These are phyloP conservation scores for Phycomyces nitens DNA, from an alignment of 192 early-diverging fungal species.

Conservation along the genomic window DNA sequence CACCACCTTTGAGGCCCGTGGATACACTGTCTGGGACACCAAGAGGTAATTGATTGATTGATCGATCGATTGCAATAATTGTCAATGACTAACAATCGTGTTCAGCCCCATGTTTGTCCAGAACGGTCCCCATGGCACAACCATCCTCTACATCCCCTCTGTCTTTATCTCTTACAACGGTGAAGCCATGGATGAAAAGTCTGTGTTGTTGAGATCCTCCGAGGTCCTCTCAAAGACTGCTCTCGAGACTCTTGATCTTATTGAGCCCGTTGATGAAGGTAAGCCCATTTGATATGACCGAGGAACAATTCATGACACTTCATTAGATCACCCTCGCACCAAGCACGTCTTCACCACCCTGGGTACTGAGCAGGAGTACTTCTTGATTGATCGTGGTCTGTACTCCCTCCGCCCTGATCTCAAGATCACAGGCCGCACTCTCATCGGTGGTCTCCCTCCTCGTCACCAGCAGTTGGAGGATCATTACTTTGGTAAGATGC, in stretches of 20 bases:
- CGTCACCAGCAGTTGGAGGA: constrained; percentile 99
- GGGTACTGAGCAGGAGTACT: constrained; percentile 98
- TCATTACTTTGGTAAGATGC: constrained; percentile 98
- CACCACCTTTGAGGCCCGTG: constrained; percentile 96
- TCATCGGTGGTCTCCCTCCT: constrained; percentile 90
- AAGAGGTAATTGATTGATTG: too few relatives aligned
- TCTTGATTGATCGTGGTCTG: constrained; percentile 92
- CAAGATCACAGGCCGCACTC: constrained; percentile 94
- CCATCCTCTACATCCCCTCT: constrained; percentile 93
- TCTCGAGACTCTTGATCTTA: constrained; percentile 71
- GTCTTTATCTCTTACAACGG: constrained; percentile 99
- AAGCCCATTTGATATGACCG: too few relatives aligned
- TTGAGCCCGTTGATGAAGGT: constrained; percentile 47
- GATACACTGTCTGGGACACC: constrained; percentile 99
- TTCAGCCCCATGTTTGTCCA: constrained; percentile 91
- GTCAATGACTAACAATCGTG: too few relatives aligned
- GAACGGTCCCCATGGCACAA: constrained; percentile 85
- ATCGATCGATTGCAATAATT: too few relatives aligned
- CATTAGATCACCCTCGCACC: constrained; percentile 41
- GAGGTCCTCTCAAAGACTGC: constrained; percentile 82
- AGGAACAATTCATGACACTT: too few relatives aligned
- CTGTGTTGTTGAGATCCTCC: constrained; percentile 88
- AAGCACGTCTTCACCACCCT: constrained; percentile 88
- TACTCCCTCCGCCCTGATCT: constrained; percentile 94
- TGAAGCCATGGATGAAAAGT: constrained; percentile 98